phyloP scores from a whole-genome alignment of 1,139 yeast genomes.

The Zygosaccharomyces pseudobailii region DNA sequence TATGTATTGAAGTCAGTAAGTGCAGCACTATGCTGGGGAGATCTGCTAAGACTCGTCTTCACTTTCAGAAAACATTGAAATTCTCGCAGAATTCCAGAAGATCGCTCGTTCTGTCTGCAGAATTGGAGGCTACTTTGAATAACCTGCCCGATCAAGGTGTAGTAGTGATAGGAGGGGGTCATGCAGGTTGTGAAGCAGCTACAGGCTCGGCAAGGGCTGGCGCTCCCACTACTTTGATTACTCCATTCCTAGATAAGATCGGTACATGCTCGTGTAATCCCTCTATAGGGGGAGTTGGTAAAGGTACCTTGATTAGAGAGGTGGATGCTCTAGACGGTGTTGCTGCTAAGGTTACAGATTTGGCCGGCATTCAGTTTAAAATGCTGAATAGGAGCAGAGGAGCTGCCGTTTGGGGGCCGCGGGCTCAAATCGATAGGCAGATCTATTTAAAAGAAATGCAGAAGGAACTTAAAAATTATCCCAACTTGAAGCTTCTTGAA shows the following conservation, averaged over 20 bases:
- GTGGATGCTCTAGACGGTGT: constrained; percentile 97
- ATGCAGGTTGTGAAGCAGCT: constrained; percentile 98
- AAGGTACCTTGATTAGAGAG: constrained; percentile 87
- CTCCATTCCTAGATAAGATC: constrained; percentile 68
- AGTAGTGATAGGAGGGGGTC: constrained; percentile 94
- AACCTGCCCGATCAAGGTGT: constrained; percentile 54
- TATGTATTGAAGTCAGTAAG: background rate
- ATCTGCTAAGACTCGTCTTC: too few species aligned
- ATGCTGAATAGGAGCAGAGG: constrained; percentile 85
- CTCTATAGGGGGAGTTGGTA: constrained; percentile 97
- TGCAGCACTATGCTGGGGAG: background rate
- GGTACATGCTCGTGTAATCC: constrained; percentile 98
- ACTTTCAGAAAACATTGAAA: background rate
- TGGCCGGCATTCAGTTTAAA: constrained; percentile 90
- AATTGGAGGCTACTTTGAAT: constrained; percentile 36
- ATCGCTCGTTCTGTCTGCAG: constrained; percentile 36
- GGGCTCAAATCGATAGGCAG: constrained; percentile 91
- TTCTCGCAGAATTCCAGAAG: constrained; percentile 5
- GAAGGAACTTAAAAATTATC: constrained; percentile 52
- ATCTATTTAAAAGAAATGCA: constrained; percentile 83
- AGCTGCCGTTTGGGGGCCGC: constrained; percentile 97
- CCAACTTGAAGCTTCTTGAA: constrained; percentile 48
- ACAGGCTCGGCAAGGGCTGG: constrained; percentile 89
- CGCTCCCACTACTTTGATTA: constrained; percentile 63
- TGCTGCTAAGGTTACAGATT: constrained; percentile 75